Base-by-base conservation (phyloP, 1,139 yeast genomes). In the Taphrina deformans region DNA sequence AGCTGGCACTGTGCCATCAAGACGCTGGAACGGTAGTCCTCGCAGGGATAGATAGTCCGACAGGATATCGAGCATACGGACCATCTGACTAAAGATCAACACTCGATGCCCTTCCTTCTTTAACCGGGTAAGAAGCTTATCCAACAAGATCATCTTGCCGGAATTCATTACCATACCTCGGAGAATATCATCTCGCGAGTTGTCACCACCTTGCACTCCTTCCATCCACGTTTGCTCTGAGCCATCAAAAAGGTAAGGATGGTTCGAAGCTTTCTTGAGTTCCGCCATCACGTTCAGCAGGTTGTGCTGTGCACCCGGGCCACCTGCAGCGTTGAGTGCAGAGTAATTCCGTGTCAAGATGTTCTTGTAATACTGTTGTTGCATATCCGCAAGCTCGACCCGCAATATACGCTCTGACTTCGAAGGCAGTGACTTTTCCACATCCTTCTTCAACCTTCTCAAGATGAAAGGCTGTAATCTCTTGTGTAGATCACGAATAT, bases 1-100 rank as follows among this genome's bases (percentile, higher is more conserved):
- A 1, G 98, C 91, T 1, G 98, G 96, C 40, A 95, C 86, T 12
- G 98, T 96, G 77, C 99, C 99, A 77, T 95, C 99, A 53, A 95
- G 80, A 71, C 99, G 80, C 76, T 93, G 99, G 77, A 88, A 93
- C 66, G 85, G 86, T 67, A 87, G 83, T n/a, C 97, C 97, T 72
- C 93, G 89, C 66, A 92, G 87, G 9, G 90, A 84, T 69, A 93
- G 77, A 73, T 95, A 95, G 75, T 95, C 99, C 33, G 97, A 98
- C 69, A 95, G 78, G 62, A 95, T 95, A 75, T 95, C 99, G 71
- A 93, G 81, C 85, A 93, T 91, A 72, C 97, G 81, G 31, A 66
- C 99, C 99, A 93, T 93, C 75, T 93, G 99, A 21, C 96, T 87
- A 76, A 93, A 93, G 67, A 93, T 92, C 66, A 93, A 81, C 1